These are phyloP conservation scores for Colletotrichum chrysophilum DNA, from an alignment of 2,329 filamentous ascomycete genomes.

Conservation along the genomic window DNA sequence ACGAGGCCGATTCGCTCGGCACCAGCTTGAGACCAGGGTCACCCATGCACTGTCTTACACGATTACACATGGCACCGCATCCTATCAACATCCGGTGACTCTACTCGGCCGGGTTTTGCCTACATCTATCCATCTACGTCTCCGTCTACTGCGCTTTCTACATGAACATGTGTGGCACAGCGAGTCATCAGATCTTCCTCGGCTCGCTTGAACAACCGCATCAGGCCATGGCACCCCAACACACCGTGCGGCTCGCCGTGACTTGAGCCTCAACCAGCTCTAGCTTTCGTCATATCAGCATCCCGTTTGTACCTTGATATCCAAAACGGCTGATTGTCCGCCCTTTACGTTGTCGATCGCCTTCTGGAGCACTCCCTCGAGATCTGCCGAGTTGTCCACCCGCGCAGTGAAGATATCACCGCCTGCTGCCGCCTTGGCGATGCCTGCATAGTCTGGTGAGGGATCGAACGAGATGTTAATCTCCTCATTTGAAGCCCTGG, in stretches of 20 bases:
- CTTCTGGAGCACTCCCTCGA: constrained; percentile 51
- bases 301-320: constrained; percentile 53
- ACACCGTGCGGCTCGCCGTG: neutral
- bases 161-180: neutral
- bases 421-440: constrained; percentile 32
- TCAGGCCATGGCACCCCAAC: neutral
- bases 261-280: neutral
- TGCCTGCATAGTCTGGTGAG: constrained; percentile 44
- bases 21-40: neutral
- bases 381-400: constrained; percentile 50
- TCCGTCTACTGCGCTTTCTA: neutral
- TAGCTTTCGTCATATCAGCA: constrained; percentile 34
- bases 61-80: neutral
- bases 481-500: constrained; percentile 47
- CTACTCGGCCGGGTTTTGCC: neutral
- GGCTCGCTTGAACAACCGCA: neutral
- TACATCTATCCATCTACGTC: neutral
- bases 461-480: constrained; percentile 52
- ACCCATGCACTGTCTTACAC: neutral
- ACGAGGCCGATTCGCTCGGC: neutral
- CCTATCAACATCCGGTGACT: neutral
- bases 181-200: neutral
- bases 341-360: constrained; percentile 56
- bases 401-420: constrained; percentile 56
- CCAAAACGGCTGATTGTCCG: constrained; percentile 58